Base-by-base conservation (phyloP, 805 yeast species). In the Wickerhamiella brachini region DNA sequence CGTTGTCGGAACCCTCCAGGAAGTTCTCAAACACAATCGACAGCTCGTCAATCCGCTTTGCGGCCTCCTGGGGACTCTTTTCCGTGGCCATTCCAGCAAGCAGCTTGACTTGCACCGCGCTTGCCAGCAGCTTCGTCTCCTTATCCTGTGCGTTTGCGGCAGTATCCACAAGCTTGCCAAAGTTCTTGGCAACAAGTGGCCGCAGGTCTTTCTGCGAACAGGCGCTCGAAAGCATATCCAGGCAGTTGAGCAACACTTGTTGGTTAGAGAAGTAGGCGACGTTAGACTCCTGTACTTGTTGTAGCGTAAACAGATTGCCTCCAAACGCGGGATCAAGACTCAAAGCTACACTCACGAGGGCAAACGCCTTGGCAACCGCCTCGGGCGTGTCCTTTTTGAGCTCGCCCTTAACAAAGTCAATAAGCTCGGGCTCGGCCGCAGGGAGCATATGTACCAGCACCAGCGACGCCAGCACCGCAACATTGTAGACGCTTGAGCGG, bases 191-290 rank as follows among this genome's bases (percentile, higher is more conserved):
- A 5, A 66, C 60, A 17, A 56, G 46, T 7, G 56, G 56, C 21
- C 72, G 57, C 48, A 62, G 53, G 20, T 61, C 59, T 49, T 61
- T 61, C 48, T 57, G 54, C 22, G 61, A 62, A 50, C 68, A 64
- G 10, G 66, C 66, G n/a, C 64, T 56, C 5, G 69, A 65, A 4
- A 68, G 60, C 52, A 68, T 56, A 24, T 57, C 62, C 46, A 67
- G 53, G 22, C 66, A 61, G 3, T 57, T 57, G 6, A 56, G 38
- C 20, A 62, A 55, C 1, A 59, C 59, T 1, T 52, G 49, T 38
- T 58, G 57, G 13, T 59, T 50, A 5, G 56, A 23, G 34, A 57
- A 51, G 26, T 51, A 51, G 1, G 49, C 45, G 10, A 48, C 37
- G 12, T 53, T 42, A 45, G 57, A 26, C 44, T 58, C 44, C 49